A percentile compares a stretch with the other conserved stretches of the same genome.
These are phyloP conservation scores for Salix arbutifolia DNA, from an alignment of 345 rosid genomes.

Conservation along the genomic window DNA sequence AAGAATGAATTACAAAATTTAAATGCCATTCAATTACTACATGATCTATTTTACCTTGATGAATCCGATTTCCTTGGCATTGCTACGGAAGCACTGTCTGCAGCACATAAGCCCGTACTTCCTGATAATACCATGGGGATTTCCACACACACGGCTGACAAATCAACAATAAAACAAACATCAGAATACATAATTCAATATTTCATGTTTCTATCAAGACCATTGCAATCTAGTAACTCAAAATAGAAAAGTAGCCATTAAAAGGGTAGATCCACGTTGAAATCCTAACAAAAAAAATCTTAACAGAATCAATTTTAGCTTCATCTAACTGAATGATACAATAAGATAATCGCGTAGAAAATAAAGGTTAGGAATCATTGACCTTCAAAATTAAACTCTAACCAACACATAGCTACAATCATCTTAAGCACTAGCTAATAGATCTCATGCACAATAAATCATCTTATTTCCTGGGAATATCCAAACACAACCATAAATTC, in stretches of 20 bases:
- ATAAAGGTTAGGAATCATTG: not conserved
- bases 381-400: not conserved
- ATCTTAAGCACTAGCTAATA: not conserved
- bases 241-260: not conserved
- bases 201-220: not conserved
- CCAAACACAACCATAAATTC: not conserved
- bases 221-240: not conserved
- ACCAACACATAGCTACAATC: not conserved
- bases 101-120: conserved; percentile 42
- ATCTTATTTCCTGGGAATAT: not conserved
- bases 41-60: conserved; percentile 18
- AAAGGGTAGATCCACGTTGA: not conserved
- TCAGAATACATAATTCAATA: not conserved
- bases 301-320: not conserved
- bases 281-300: not conserved
- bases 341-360: no score
- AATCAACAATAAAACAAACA: not conserved
- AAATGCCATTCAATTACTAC: not conserved
- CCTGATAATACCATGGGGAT: conserved; percentile 32
- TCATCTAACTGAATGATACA: no score
- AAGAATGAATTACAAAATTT: not conserved
- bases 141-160: conserved; percentile 34
- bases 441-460: not conserved
- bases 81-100: conserved; percentile 39
- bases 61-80: conserved; percentile 38